Evolutionary conservation across 2,329 filamentous ascomycete genomes (phyloP), one percentile per base, ranked within the genome.

Genomic region (Sporothrix humicola): DNA sequence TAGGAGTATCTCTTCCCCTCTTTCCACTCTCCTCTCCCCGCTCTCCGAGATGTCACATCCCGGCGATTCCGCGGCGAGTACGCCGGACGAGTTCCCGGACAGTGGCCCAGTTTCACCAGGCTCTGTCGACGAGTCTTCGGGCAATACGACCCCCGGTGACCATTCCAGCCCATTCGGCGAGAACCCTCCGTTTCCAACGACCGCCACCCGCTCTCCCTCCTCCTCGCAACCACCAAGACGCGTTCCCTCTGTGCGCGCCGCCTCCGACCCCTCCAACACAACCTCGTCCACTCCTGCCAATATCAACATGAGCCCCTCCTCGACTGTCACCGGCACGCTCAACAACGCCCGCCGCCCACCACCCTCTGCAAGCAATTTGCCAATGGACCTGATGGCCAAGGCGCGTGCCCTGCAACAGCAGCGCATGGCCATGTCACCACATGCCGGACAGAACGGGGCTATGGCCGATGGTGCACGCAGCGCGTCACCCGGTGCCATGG

Each of bases 251-350:
- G 81, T 90, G 58, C 88, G 90, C 77, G 88, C 89, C 65, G 82
- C 88, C 23, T 89, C 90, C 72, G 88, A 91, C 69, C 83, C 90
- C 26, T 69, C 66, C 66, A 12, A 15, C 13, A 5, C 46, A 26
- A n/a, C 48, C 17, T 56, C 66, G 20, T 31, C 54, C 59, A 17
- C 59, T 10, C 85, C 84, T 69, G 83, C 72, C 15, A 79, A 84
- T 44, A 81, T 82, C 31, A 81, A 83, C 73, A 94, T 97, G 89
- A 93, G 89, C 73, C 84, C 92, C 7, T 94, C 90, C n/a, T 97
- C 94, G n/a, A 96, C 92, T 42, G 91, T 93, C 56, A 85, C 95
- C 3, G 94, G 94, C 56, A 88, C 93, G 73, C 84, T 97, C 78
- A 94, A 91, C 81, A 88, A 83, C 76, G 89, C 88, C 4, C 84